phyloP scores from a whole-genome alignment of 495 filamentous ascomycete genomes.

The Darksidea phi region DNA sequence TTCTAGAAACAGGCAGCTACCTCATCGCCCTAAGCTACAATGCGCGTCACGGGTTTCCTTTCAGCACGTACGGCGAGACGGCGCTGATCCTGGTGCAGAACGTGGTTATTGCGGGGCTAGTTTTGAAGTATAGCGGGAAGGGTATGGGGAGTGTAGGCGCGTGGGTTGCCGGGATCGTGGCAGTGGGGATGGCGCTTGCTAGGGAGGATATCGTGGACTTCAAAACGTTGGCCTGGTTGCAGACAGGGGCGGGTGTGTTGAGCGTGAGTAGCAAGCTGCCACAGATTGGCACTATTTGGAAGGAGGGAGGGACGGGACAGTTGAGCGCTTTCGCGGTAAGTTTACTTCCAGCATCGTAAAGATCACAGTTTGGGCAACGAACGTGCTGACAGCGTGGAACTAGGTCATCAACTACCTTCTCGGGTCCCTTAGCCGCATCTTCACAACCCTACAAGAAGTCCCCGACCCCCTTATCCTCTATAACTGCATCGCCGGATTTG shows the following conservation, averaged over 20 bases:
- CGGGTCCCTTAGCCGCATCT: slow-evolving; percentile 89
- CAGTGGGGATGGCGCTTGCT: slow-evolving; percentile 64
- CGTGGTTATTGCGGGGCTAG: slow-evolving; percentile 77
- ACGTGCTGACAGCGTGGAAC: background rate
- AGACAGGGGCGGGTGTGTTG: slow-evolving; percentile 80
- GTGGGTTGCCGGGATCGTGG: slow-evolving; percentile 73
- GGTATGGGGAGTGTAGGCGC: slow-evolving; percentile 56
- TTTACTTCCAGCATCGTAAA: slow-evolving; percentile 21
- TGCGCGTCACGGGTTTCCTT: slow-evolving; percentile 82
- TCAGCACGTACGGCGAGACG: slow-evolving; percentile 94
- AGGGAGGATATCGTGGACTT: slow-evolving; percentile 64
- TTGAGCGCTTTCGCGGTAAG: slow-evolving; percentile 92
- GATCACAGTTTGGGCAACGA: background rate
- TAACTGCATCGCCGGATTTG: slow-evolving; percentile 84
- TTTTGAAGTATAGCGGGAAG: slow-evolving; percentile 74
- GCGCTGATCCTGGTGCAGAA: slow-evolving; percentile 89
- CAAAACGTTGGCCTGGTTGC: slow-evolving; percentile 68
- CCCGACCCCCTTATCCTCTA: slow-evolving; percentile 93
- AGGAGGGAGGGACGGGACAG: slow-evolving; percentile 86
- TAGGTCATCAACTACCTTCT: slow-evolving; percentile 97
- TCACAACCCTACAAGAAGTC: slow-evolving; percentile 94
- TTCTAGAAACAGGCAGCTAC: slow-evolving; percentile 82
- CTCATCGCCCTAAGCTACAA: slow-evolving; percentile 89
- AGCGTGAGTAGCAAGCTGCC: slow-evolving; percentile 86
- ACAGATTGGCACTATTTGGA: slow-evolving; percentile 82